These are phyloP conservation scores for Rhizopogon vinicolor DNA, from an alignment of 768 basidiomycete species.

Conservation along the genomic window DNA sequence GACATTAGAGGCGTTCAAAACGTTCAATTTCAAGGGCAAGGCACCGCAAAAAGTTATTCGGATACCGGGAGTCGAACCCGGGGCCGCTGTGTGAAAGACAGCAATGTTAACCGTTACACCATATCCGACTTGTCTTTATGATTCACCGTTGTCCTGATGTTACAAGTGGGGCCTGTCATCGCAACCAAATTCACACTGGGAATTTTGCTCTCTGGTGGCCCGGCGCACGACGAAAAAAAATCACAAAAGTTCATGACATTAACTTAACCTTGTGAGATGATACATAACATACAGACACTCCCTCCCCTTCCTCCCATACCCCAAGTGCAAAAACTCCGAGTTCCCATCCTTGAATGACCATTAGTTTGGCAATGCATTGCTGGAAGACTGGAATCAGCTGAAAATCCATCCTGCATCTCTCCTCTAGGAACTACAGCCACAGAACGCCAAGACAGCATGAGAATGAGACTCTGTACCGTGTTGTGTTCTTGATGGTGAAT, in stretches of 20 bases:
- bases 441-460: not conserved
- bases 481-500: not conserved
- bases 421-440: not conserved
- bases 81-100: slow-evolving; percentile 17
- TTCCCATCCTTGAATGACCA: not conserved
- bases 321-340: not conserved
- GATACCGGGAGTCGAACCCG: slow-evolving; percentile 17
- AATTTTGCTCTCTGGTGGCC: too few species aligned
- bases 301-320: not conserved
- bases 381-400: not conserved
- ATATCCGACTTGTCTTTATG: slow-evolving; percentile 7
- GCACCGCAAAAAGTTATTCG: slow-evolving; percentile 5
- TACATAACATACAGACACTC: not conserved
- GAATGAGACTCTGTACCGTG: slow-evolving; percentile 1
- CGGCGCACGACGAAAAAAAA: not conserved
- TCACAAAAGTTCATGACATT: not conserved
- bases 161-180: too few species aligned
- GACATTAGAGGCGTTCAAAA: too few species aligned
- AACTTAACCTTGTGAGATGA: not conserved
- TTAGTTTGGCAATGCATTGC: not conserved
- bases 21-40: too few species aligned
- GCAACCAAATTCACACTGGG: too few species aligned
- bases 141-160: too few species aligned
- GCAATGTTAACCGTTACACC: slow-evolving; percentile 17
- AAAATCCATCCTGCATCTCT: not conserved